Conservation (phyloP, 2,329 filamentous ascomycete genomes). For the Pseudogymnoascus pannorum region DNA sequence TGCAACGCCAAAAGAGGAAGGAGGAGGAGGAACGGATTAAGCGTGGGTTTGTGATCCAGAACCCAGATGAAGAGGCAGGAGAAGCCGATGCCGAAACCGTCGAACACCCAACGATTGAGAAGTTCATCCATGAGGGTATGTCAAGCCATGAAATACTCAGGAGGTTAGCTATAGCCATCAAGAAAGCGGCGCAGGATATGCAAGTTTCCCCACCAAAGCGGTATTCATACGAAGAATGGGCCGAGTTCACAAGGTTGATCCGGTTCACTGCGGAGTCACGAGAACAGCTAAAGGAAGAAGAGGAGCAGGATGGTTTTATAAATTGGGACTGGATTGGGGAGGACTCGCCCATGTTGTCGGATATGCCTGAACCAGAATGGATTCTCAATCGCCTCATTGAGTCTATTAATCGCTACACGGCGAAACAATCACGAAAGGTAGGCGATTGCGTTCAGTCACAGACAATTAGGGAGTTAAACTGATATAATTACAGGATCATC, state of each 20-base stretch:
- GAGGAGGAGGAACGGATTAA: constrained; percentile 37
- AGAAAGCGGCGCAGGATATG: constrained; percentile 47
- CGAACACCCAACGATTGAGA: constrained; percentile 11
- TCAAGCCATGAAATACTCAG: constrained; percentile 39
- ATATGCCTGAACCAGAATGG: constrained; percentile 58
- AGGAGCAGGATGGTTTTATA: constrained; percentile 50
- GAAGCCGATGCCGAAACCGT: constrained; percentile 11
- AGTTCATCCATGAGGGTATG: constrained; percentile 7
- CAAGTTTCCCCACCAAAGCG: constrained; percentile 37
- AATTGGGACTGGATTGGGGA: constrained; percentile 70
- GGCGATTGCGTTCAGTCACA: not conserved
- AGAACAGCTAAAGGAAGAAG: constrained; percentile 33
- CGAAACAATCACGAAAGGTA: constrained; percentile 23
- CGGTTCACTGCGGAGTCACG: constrained; percentile 40
- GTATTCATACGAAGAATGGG: constrained; percentile 64
- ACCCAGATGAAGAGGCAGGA: constrained; percentile 26
- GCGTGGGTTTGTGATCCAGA: constrained; percentile 25
- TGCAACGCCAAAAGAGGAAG: constrained; percentile 31
- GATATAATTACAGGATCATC: not conserved
- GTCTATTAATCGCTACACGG: constrained; percentile 42
- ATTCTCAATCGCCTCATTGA: constrained; percentile 58
- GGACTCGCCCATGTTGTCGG: constrained; percentile 58
- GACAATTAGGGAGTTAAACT: not conserved
- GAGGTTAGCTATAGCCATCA: constrained; percentile 50
- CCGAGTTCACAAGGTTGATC: constrained; percentile 56